Conservation (phyloP, 176 grass and related monocot genomes). For the Cenchrus fungigraminus region DNA sequence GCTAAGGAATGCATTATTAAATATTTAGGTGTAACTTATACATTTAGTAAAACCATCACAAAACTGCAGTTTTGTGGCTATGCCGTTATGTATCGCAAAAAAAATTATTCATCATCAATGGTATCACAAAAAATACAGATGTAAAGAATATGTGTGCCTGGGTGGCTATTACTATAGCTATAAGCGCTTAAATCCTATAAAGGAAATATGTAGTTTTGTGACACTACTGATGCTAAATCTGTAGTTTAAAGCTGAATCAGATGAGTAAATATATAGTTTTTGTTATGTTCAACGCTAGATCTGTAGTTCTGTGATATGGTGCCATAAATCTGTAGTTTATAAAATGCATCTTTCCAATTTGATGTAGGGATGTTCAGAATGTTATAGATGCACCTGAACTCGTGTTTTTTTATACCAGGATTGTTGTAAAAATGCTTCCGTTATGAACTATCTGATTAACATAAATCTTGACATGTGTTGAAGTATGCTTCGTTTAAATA, state of each 20-base stretch:
- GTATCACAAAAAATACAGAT: background rate
- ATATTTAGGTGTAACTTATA: background rate
- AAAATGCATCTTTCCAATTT: background rate
- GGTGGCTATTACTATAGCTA: no score
- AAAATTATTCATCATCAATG: background rate
- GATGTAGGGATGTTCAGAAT: background rate
- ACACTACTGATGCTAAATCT: background rate
- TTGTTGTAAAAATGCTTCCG: background rate
- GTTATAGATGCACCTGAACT: background rate
- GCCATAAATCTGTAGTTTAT: background rate
- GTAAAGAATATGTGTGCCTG: background rate
- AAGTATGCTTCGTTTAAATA: background rate
- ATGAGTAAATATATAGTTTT: background rate
- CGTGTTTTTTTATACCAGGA: background rate
- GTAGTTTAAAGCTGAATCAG: background rate
- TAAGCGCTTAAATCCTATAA: background rate
- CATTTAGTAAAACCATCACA: background rate
- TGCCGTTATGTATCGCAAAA: background rate
- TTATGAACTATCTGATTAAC: background rate
- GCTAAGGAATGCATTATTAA: background rate
- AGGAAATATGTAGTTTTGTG: background rate
- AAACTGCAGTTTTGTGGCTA: background rate
- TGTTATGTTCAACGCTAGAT: background rate
- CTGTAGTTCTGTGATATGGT: background rate
- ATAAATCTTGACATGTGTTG: background rate